Evolutionary conservation across 2,329 filamentous ascomycete genomes (phyloP), one percentile per base, ranked within the genome.

Genomic region (Colletotrichum sp.): DNA sequence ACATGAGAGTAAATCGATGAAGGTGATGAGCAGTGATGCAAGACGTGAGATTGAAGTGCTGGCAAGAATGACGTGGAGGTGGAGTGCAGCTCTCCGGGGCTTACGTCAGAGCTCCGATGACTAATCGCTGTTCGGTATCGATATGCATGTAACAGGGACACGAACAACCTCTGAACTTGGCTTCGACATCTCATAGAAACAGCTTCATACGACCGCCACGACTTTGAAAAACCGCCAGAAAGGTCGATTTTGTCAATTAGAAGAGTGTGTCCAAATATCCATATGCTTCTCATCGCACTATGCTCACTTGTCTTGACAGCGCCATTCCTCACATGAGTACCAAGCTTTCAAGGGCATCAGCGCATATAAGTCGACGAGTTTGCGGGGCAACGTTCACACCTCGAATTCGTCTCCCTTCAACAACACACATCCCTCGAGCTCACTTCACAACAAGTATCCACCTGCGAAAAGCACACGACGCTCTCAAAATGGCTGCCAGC

Each of bases 331-430:
- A 57, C 27, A 71, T 73, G 68, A 73, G 27, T 29, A 58, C 34
- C 34, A 62, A 63, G 57, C 57, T 73, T 57, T 27, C 29, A 31
- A 73, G 63, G 71, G 57, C 71, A 66, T 57, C 71, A 66, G 57
- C 68, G 43, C 63, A 71, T 73, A 71, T 73, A 73, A 73, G 71
- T 71, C 71, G 27, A 69, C 70, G 55, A 57, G 43, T 62, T 66
- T 71, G 71, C 62, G 62, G 57, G 34, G 62, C 62, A 24, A n/a
- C 34, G 31, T 47, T 66, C 63, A 71, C 43, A 29, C n/a, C 57
- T 66, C 68, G 34, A 57, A 21, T 47, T 7, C 68, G 9, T 54
- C 29, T 38, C 5, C 13, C 16, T 21, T 15, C 27, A 11, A n/a
- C n/a, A 21, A 16, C 11, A 31, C 29, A 29, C 6, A 27, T 8